Base-by-base conservation (phyloP, 176 grass and related monocot genomes). In the Oryza rufipogon region DNA sequence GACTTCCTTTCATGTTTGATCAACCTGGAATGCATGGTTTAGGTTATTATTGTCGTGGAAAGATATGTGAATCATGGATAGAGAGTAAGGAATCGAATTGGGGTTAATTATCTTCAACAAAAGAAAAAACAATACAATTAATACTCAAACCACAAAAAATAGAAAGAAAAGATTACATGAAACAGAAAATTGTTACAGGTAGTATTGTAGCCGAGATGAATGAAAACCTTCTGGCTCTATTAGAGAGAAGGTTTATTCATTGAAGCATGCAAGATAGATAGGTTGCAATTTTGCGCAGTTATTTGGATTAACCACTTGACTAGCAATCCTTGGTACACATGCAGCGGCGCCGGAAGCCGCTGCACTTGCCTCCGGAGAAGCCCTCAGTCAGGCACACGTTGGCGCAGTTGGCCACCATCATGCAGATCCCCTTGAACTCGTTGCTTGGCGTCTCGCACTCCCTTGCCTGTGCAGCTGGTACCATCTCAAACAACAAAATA, bases 351-450 rank as follows among this genome's bases (percentile, higher is more conserved):
- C 38, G 61, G 33, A 75, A 17, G 28, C 84, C 80, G 2, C 51
- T 11, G 25, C 89, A 91, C 10, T 48, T 56, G 44, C 88, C 88
- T 6, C 52, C 61, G 0, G 48, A 8, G 36, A 87, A 84, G 4
- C 89, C 89, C 76, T 87, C 89, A 3, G 42, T 47, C 3, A 33
- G 3, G 84, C 84, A 91, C 2, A 91, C 11, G 19, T 45, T 80
- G 32, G 80, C 89, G 26, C 89, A 91, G 69, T 91, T 91, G 11
- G 9, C 16, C 1, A 16, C 1, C 16, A 12, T 46, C 2, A 80
- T 20, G 80, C 89, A 91, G 11, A 78, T 9, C 22, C 84, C 80
- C n/a, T 79, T 70, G 44, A 75, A 87, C 45, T 49, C 8, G 4
- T 12, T 10, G 68, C 84, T 91, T 33, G 52, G 49, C 6, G 84